phyloP scores from a whole-genome alignment of 2,329 filamentous ascomycete genomes.

The Phoma sp. region DNA sequence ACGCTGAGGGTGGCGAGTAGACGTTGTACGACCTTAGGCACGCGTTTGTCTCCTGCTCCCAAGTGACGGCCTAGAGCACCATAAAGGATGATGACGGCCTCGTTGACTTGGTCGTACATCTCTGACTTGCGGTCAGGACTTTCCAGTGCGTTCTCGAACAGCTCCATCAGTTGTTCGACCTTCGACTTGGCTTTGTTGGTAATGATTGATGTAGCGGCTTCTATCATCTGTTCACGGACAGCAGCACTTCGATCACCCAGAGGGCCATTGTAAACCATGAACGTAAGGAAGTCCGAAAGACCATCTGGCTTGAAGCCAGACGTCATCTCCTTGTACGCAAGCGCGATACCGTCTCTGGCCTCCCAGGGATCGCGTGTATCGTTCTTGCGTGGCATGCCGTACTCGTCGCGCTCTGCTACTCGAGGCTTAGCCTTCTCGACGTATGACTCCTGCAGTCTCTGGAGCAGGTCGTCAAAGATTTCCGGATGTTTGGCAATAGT shows the following conservation, averaged over 20 bases:
- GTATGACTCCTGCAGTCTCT: conserved; percentile 74
- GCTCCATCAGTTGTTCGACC: conserved; percentile 88
- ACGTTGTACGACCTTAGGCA: conserved; percentile 86
- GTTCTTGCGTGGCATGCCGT: conserved; percentile 90
- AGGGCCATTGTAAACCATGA: conserved; percentile 84
- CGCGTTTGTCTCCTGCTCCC: conserved; percentile 80
- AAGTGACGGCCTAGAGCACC: conserved; percentile 91
- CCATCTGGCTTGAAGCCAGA: conserved; percentile 70
- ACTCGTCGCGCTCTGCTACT: conserved; percentile 84
- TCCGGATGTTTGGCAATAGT: conserved; percentile 67
- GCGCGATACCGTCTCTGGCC: conserved; percentile 83
- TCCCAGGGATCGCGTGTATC: conserved; percentile 92
- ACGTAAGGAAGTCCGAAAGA: conserved; percentile 79
- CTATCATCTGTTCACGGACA: conserved; percentile 89
- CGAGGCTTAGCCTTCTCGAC: conserved; percentile 80
- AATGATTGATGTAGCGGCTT: conserved; percentile 83
- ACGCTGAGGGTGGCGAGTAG: conserved; percentile 88
- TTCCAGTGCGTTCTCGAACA: conserved; percentile 88
- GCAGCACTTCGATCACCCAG: conserved; percentile 79
- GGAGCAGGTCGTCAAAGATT: conserved; percentile 67
- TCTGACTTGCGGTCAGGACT: conserved; percentile 81
- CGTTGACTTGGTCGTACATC: conserved; percentile 87
- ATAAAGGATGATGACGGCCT: conserved; percentile 97
- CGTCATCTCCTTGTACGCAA: conserved; percentile 84
- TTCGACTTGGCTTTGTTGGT: conserved; percentile 79